phyloP scores from a whole-genome alignment of 768 basidiomycete genomes.

The Amanita phalloides region DNA sequence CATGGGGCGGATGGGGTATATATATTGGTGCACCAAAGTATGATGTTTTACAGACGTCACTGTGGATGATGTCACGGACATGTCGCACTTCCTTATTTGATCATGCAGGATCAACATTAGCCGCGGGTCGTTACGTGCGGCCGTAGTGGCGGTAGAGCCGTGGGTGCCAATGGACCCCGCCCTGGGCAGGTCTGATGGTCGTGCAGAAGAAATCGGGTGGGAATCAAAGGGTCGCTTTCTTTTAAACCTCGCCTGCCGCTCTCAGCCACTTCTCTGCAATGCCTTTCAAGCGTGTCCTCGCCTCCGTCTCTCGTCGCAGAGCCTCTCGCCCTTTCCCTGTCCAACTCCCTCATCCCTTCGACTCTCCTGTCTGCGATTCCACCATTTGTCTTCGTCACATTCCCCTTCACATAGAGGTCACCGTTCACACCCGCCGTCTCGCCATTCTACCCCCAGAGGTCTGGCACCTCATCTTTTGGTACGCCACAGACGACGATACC shows the following conservation, averaged over 20 bases:
- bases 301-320: neutral
- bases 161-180: no score
- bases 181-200: no score
- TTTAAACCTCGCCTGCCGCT: neutral
- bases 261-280: neutral
- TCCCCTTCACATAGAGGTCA: neutral
- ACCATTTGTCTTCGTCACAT: neutral
- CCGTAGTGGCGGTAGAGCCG: no score
- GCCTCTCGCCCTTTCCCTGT: neutral
- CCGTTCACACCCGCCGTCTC: constrained; percentile 9
- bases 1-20: neutral
- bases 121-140: no score
- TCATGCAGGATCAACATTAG: no score
- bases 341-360: neutral
- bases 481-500: constrained; percentile 28
- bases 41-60: constrained; percentile 3
- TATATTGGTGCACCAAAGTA: neutral
- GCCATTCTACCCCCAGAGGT: constrained; percentile 48
- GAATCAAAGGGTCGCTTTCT: neutral
- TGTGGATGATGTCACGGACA: neutral
- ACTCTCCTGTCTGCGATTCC: neutral
- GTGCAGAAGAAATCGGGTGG: neutral
- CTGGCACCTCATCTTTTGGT: constrained; percentile 56
- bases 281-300: neutral
- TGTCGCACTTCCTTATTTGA: no score